Conservation (phyloP, 495 filamentous ascomycete genomes). For the Podospora appendiculata region DNA sequence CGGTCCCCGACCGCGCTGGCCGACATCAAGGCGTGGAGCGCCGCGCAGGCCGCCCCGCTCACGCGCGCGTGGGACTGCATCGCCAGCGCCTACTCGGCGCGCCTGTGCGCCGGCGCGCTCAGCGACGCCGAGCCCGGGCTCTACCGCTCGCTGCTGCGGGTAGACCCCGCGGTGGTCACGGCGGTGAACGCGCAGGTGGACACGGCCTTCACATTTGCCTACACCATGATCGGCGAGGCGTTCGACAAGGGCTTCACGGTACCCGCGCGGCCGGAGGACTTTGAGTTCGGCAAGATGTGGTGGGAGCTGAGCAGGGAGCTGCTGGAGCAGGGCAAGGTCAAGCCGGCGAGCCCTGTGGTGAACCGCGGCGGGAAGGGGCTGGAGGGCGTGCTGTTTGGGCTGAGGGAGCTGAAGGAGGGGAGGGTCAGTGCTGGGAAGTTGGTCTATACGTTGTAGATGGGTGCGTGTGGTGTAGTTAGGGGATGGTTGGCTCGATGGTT, state of each 20-base stretch:
- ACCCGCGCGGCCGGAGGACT: slow-evolving; percentile 11
- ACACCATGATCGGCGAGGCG: slow-evolving; percentile 17
- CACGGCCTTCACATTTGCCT: slow-evolving; percentile 17
- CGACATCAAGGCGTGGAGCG: slow-evolving; percentile 25
- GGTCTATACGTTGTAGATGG: slow-evolving; percentile 25
- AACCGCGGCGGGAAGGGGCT: slow-evolving; percentile 27
- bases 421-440: slow-evolving; percentile 30
- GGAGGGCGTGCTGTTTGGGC: slow-evolving; percentile 26
- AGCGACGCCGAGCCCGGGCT: slow-evolving; percentile 4
- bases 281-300: slow-evolving; percentile 19
- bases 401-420: slow-evolving; percentile 24
- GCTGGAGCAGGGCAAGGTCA: slow-evolving; percentile 14
- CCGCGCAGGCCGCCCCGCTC: slow-evolving; percentile 8
- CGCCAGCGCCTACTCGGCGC: slow-evolving; percentile 5
- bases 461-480: not conserved
- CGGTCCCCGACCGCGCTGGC: slow-evolving; percentile 22
- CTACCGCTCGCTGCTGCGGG: slow-evolving; percentile 16
- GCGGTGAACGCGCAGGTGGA: slow-evolving; percentile 22
- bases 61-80: slow-evolving; percentile 30
- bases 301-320: slow-evolving; percentile 11
- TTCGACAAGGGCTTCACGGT: slow-evolving; percentile 3
- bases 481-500: too few species aligned
- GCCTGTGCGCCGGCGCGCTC: slow-evolving; percentile 21
- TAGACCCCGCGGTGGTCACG: slow-evolving; percentile 10
- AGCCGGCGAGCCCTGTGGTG: slow-evolving; percentile 17